Percentiles rank a stretch among this genome's conserved stretches.
Conservation (phyloP, 331 rosid species). For the Prunus yedoensis region DNA sequence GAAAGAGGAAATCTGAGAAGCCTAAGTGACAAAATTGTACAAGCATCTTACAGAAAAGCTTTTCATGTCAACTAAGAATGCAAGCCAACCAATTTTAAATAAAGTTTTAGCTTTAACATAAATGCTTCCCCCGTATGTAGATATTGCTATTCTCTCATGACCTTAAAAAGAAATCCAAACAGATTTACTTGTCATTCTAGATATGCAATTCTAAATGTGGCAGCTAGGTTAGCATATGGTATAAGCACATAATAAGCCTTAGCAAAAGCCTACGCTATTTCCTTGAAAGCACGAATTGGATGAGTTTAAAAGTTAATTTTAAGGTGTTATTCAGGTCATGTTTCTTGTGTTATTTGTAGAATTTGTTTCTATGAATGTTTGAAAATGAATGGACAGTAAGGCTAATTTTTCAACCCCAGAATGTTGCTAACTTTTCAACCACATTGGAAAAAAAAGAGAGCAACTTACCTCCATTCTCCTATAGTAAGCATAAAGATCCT, state of each 20-base stretch:
- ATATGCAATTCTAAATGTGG: background rate
- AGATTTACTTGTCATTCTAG: background rate
- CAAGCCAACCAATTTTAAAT: background rate
- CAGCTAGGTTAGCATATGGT: background rate
- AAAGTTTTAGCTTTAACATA: background rate
- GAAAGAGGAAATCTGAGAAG: background rate
- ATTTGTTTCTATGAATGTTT: background rate
- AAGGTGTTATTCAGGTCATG: background rate
- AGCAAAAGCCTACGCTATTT: background rate
- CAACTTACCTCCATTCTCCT: constrained; percentile 68
- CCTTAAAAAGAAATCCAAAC: background rate
- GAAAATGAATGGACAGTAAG: background rate
- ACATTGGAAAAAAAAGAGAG: background rate
- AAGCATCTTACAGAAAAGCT: background rate
- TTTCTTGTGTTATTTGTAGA: background rate
- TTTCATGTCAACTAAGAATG: background rate
- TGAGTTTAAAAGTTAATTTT: background rate
- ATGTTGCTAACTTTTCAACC: background rate
- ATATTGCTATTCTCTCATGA: background rate
- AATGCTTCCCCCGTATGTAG: constrained; percentile 1
- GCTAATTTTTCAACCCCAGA: background rate
- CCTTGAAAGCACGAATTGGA: background rate
- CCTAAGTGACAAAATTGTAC: background rate
- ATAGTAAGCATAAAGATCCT: constrained; percentile 67
- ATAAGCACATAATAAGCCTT: background rate